Base-by-base conservation (phyloP, 2,329 filamentous ascomycete genomes). In the Xylariaceae sp. region DNA sequence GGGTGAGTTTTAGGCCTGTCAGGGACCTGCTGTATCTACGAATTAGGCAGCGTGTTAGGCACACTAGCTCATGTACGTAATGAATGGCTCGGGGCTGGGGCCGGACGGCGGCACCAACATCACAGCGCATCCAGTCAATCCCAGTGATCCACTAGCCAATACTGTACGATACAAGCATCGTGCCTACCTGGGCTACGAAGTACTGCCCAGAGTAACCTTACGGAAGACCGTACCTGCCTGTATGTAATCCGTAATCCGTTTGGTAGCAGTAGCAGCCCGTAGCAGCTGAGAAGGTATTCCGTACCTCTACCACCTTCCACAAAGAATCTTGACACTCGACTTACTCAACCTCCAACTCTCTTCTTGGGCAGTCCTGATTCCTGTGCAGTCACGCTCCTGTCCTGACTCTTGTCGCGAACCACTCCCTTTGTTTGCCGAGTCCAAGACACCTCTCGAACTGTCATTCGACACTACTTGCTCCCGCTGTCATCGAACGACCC, bases 321-420 rank as follows among this genome's bases (percentile, higher is more conserved):
- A 57, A 58, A 57, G 61, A 53, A 52, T 58, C 58, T 53, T 48
- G 50, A 42, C 56, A 51, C 56, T 49, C 50, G 17, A 63, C 56
- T 47, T 30, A 30, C 51, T 59, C 56, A 58, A 54, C 58, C 56
- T 58, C 48, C 47, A 51, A 56, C 17, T 39, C 57, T 48, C 48
- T 45, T 37, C 49, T 45, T 50, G 30, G 37, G 47, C 53, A 51
- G 44, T 61, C 55, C 39, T 57, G 50, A 47, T 55, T 55, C 53
- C 39, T 11, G 60, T 55, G 54, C 51, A 51, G 39, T 51, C 4
- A 23, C 6, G 13, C 34, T n/a, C 42, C 42, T 45, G 42, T 45
- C 42, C 42, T 45, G 49, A 35, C 57, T 56, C 50, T 11, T 53
- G 60, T 62, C 60, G 60, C 60, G 59, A 62, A 55, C 34, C 47